These are phyloP conservation scores for Hericium rajendrae DNA, from an alignment of 768 basidiomycete species.

Conservation along the genomic window DNA sequence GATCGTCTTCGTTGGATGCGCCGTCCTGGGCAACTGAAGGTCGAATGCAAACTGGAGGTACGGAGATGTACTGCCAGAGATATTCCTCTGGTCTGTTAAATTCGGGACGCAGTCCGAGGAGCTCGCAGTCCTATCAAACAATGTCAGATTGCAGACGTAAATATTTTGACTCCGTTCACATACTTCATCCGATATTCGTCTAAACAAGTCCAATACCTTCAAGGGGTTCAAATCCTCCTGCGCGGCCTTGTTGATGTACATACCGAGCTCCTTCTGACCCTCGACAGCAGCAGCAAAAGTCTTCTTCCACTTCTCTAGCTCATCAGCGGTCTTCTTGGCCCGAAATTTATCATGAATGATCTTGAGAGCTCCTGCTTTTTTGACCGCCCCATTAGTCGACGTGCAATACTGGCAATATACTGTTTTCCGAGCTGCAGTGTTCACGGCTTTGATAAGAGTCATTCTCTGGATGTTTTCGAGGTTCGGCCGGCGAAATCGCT, in stretches of 20 bases:
- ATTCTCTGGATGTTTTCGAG: constrained; percentile 92
- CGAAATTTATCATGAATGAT: constrained; percentile 98
- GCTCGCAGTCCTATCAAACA: constrained; percentile 72
- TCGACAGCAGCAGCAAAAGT: constrained; percentile 76
- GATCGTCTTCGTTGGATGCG: constrained; percentile 96
- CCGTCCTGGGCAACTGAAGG: constrained; percentile 97
- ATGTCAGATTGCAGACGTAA: not conserved
- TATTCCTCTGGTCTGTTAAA: constrained; percentile 94
- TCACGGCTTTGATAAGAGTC: constrained; percentile 73
- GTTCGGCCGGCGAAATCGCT: constrained; percentile 81
- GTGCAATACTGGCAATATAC: constrained; percentile 91
- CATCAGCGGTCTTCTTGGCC: constrained; percentile 83
- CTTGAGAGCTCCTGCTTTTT: constrained; percentile 89
- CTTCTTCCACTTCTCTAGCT: constrained; percentile 80
- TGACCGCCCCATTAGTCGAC: constrained; percentile 89
- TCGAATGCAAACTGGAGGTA: constrained; percentile 94
- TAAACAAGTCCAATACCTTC: constrained; percentile 88
- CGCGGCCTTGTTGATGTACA: constrained; percentile 79
- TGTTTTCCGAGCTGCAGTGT: constrained; percentile 79
- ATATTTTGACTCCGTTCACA: constrained; percentile 5
- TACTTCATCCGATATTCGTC: constrained; percentile 87
- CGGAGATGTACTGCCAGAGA: constrained; percentile 97
- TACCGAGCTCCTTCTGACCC: constrained; percentile 77
- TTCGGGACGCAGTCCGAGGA: constrained; percentile 81
- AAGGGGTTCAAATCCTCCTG: constrained; percentile 92